A percentile compares a stretch with the other conserved stretches of the same genome.
phyloP scores from a whole-genome alignment of 176 grass and related monocot species.

The Rhynchospora pubera region DNA sequence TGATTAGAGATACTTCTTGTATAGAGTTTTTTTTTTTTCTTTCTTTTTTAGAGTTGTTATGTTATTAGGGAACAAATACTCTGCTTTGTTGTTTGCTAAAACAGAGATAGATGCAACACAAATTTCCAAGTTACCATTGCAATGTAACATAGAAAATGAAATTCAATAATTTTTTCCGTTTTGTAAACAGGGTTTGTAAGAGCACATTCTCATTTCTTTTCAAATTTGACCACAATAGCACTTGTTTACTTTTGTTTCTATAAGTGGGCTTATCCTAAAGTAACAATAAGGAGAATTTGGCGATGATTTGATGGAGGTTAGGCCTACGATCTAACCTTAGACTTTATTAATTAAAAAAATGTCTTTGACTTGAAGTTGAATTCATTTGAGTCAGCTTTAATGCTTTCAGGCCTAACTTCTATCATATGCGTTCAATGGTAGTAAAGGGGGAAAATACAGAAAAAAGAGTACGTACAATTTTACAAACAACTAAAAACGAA shows the following conservation, averaged over 20 bases:
- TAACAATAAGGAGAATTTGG: background rate
- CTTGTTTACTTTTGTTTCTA: background rate
- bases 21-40: background rate
- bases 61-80: background rate
- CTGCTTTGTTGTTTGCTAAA: slow-evolving; percentile 7
- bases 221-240: background rate
- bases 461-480: background rate
- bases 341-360: background rate
- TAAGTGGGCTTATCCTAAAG: background rate
- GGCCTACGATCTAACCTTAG: background rate
- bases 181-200: background rate
- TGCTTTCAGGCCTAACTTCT: background rate
- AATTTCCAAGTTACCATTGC: background rate
- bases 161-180: background rate
- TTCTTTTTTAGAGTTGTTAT: slow-evolving; percentile 21
- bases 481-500: background rate
- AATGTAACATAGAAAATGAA: background rate
- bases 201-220: background rate
- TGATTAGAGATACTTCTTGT: background rate
- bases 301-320: background rate
- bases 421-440: background rate
- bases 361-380: slow-evolving; percentile 11
- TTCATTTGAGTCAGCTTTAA: background rate
- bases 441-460: too few species aligned
- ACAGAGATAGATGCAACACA: slow-evolving; percentile 20